A percentile compares a stretch with the other conserved stretches of the same genome.
Evolutionary conservation across 2,329 filamentous ascomycete genomes (phyloP).

Genomic region (Fusarium odoratissimum): DNA sequence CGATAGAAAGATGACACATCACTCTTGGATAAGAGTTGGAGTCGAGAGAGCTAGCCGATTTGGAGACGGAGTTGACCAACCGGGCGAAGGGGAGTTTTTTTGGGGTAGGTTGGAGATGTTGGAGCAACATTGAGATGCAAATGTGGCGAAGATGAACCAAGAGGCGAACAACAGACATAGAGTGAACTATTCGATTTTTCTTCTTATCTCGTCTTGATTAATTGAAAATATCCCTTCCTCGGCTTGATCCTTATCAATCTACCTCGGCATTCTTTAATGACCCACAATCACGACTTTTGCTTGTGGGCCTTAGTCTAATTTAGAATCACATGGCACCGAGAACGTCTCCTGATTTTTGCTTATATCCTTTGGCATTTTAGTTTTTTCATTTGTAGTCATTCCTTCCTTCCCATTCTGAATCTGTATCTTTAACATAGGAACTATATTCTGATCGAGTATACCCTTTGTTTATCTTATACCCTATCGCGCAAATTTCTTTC

Average conservation of each 20-base stretch:
- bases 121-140: not conserved
- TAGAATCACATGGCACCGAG: slow-evolving; percentile 1
- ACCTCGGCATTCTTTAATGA: not conserved
- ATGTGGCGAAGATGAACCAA: not conserved
- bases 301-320: not conserved
- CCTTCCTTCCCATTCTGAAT: no score
- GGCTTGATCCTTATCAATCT: not conserved
- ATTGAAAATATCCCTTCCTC: not conserved
- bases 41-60: not conserved
- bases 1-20: fast-evolving
- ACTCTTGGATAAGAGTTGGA: not conserved
- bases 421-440: fast-evolving
- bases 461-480: fast-evolving
- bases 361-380: not conserved
- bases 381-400: not conserved
- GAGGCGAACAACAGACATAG: not conserved
- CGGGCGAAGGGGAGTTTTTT: not conserved
- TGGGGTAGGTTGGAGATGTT: not conserved
- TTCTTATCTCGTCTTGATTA: not conserved
- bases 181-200: not conserved
- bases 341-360: not conserved
- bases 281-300: not conserved
- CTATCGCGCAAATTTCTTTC: not conserved
- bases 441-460: fast-evolving
- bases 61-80: not conserved